A percentile compares a stretch with the other conserved stretches of the same genome.
Conservation (phyloP, 2,329 filamentous ascomycete species). For the Trichophyton benhamiae region DNA sequence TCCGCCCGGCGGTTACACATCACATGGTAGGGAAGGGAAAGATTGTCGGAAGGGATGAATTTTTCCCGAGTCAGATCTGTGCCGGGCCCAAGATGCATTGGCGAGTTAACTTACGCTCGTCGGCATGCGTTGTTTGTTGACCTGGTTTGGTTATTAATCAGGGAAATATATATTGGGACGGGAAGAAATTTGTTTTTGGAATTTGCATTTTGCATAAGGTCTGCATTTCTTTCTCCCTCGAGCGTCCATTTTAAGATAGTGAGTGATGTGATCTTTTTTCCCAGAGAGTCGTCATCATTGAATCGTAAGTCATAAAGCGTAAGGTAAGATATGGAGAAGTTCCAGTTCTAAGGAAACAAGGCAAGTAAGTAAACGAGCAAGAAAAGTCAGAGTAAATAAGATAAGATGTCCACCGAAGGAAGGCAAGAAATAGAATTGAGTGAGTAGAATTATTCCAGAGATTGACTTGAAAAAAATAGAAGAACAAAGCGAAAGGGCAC, state of each 20-base stretch:
- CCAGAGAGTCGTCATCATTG: conserved; percentile 1
- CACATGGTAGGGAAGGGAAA: background rate
- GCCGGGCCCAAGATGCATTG: background rate
- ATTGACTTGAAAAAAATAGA: background rate
- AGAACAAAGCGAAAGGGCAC: background rate
- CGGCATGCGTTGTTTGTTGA: no score
- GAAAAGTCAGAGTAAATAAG: background rate
- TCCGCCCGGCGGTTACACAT: background rate
- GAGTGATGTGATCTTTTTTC: background rate
- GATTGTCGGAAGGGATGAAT: background rate
- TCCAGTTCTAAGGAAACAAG: background rate
- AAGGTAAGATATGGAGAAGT: background rate
- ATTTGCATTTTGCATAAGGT: background rate
- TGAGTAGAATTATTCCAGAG: background rate
- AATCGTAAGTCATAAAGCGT: background rate
- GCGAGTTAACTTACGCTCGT: background rate
- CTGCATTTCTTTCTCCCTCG: background rate
- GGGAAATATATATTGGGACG: background rate
- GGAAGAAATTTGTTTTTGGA: background rate
- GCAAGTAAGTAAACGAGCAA: background rate
- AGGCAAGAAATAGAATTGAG: background rate
- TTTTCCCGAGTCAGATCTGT: background rate
- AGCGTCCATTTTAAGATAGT: background rate
- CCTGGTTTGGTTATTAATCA: background rate
- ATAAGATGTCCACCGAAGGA: background rate